Base-by-base conservation (phyloP, 2,329 filamentous ascomycete genomes). In the Claviceps sorghi region DNA sequence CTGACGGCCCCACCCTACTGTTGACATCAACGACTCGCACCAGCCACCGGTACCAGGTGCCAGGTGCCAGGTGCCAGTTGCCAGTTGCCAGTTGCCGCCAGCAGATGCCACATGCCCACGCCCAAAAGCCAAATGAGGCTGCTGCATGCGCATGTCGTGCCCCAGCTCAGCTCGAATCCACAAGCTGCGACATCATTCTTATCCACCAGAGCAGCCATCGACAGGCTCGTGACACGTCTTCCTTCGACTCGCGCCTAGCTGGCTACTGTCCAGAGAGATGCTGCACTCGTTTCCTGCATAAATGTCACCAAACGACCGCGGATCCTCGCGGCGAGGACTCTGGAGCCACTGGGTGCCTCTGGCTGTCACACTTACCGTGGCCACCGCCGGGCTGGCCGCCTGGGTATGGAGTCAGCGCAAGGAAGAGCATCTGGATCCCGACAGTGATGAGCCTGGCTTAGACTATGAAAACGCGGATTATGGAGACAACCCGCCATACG, bases 321-420 rank as follows among this genome's bases (percentile, higher is more conserved):
- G 70, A 62, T 72, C 76, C 62, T 76, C 76, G 72, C 75, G 79
- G 69, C 74, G 77, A 67, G 73, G 77, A 65, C 77, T 80, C 59
- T 79, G 87, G 70, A 79, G 83, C 63, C 91, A 94, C 71, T 96
- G 90, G 88, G 80, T 95, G 55, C 91, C 91, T 56, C 77, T 97
- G 53, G 84, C 83, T 58, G 70, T 95, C 58, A 96, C 90, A 49
- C 82, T 95, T 54, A 90, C 88, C 47, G 81, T 94, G 59, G 91
- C 91, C 55, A 88, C 90, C 22, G 83, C 86, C 52, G 89, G 90
- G 36, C 71, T 95, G 48, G 90, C 84, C 50, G 88, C 88, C 53
- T 97, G 91, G 91, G 81, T 90, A 55, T 95, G 89, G 89, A 94
- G 86, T 66, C 89, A 95, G 70, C 84, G 88, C 62, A 80, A 77